These are phyloP conservation scores for Apiotrichum domesticum DNA, from an alignment of 1,284 basidiomycete species.

Conservation along the genomic window DNA sequence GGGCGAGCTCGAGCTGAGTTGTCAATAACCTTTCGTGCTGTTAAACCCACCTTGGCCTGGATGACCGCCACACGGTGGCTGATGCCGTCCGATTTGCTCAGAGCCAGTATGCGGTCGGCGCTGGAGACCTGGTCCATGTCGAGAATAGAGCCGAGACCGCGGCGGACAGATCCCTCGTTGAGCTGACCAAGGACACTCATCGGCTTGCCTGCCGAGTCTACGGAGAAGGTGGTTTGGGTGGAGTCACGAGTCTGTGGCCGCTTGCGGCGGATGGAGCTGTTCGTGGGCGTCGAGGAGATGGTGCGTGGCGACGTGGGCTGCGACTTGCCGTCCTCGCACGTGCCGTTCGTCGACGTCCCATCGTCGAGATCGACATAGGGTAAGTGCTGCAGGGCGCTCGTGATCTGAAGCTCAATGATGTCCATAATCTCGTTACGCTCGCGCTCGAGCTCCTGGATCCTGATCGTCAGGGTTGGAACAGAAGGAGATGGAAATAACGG, in stretches of 20 bases:
- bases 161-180: constrained; percentile 12
- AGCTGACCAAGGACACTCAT: constrained; percentile 23
- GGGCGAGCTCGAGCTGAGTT: constrained; percentile 18
- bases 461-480: too few relatives aligned
- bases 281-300: not conserved
- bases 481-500: too few relatives aligned
- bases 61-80: constrained; percentile 26
- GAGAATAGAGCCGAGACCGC: constrained; percentile 15
- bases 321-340: constrained; percentile 1
- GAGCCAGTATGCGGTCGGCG: constrained; percentile 11
- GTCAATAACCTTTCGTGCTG: too few relatives aligned
- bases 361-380: constrained; percentile 10
- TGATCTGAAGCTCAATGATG: constrained; percentile 41
- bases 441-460: constrained; percentile 42
- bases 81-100: constrained; percentile 22
- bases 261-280: not conserved
- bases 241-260: constrained; percentile 23
- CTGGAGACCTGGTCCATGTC: constrained; percentile 16
- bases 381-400: constrained; percentile 28
- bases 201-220: constrained; percentile 8
- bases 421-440: constrained; percentile 45
- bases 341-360: not conserved
- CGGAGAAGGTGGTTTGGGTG: constrained; percentile 17
- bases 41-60: constrained; percentile 20
- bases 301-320: constrained; percentile 5